Base-by-base conservation (phyloP, 345 rosid species). In the Schrenkiella parvula region DNA sequence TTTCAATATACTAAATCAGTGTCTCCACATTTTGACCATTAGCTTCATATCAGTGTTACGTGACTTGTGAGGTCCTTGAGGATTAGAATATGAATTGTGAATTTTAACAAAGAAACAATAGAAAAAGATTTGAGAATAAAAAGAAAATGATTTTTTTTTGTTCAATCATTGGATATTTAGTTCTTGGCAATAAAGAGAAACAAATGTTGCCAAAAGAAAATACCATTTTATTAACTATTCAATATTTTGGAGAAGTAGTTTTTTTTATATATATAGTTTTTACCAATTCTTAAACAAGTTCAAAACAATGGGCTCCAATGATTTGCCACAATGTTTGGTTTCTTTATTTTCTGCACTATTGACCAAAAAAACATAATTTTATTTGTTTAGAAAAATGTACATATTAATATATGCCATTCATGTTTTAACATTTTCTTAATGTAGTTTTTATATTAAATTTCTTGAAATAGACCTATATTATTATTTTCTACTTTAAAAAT, bases 21-120 rank as follows among this genome's bases (percentile, higher is more conserved):
- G 77, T 25, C 26, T 41, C 52, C 21, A 46, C 23, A 67, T 39
- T 51, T 60, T 75, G 79, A 67, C 69, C 56, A 67, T 50, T 32
- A 32, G 53, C 60, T 66, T 66, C 19, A 48, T 19, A 19, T 31
- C 28, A 64, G 53, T 58, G 72, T 28, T 70, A 21, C 34, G 54
- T 31, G 17, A 15, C 29, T 15, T 15, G 31, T 8, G 37, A 37
- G 59, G 66, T 73, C 65, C 44, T 42, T 48, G 67, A 57, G 21
- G 35, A 57, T 73, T 46, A 55, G 46, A 56, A 65, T 44, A 64
- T 73, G 42, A 56, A 44, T 44, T 25, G 34, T 31, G 35, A 73
- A 55, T 55, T 9, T 56, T 35, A 42, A 46, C 59, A 12, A 25
- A 55, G 9, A 43, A 1, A 32, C 2, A 50, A n/a, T 11, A 21